Evolutionary conservation across 768 basidiomycete species (phyloP).

Genomic region (Gelatoporia subvermispora): DNA sequence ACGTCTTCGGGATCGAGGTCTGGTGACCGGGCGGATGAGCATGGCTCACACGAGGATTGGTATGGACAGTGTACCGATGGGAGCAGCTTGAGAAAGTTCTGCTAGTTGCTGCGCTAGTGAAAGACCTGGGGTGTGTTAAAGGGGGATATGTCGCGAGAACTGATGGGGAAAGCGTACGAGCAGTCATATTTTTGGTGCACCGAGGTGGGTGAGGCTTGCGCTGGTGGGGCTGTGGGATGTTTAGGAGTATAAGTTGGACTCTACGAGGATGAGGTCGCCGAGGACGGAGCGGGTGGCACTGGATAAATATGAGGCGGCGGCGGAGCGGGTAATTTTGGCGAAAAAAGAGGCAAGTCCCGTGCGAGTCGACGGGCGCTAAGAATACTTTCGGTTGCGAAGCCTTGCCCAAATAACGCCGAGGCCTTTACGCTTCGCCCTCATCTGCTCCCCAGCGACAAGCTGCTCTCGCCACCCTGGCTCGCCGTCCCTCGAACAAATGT

Average conservation of each 20-base stretch:
- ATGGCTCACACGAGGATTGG: slow-evolving; percentile 7
- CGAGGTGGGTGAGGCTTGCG: neutral
- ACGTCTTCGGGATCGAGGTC: slow-evolving; percentile 76
- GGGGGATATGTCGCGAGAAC: neutral
- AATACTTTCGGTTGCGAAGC: neutral
- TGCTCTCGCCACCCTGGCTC: slow-evolving; percentile 20
- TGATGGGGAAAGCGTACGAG: slow-evolving; percentile 8
- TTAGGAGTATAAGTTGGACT: slow-evolving; percentile 3
- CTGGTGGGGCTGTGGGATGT: neutral
- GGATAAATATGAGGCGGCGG: no score
- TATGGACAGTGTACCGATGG: slow-evolving; percentile 50
- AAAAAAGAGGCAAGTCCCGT: no score
- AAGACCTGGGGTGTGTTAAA: slow-evolving; percentile 31
- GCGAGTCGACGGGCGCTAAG: no score
- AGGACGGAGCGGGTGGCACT: slow-evolving; percentile 1
- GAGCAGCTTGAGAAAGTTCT: slow-evolving; percentile 67
- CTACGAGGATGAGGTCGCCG: slow-evolving; percentile 2
- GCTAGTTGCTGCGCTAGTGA: slow-evolving; percentile 80
- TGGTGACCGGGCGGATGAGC: slow-evolving; percentile 23
- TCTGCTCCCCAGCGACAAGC: slow-evolving; percentile 3
- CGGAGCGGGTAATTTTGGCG: no score
- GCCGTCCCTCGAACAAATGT: slow-evolving; percentile 15
- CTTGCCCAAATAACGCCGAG: slow-evolving; percentile 6
- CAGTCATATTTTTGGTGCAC: slow-evolving; percentile 7
- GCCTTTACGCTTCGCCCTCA: slow-evolving; percentile 13